Evolutionary conservation across 257 asterid genomes (phyloP).

Genomic region (Plantago elongata): DNA sequence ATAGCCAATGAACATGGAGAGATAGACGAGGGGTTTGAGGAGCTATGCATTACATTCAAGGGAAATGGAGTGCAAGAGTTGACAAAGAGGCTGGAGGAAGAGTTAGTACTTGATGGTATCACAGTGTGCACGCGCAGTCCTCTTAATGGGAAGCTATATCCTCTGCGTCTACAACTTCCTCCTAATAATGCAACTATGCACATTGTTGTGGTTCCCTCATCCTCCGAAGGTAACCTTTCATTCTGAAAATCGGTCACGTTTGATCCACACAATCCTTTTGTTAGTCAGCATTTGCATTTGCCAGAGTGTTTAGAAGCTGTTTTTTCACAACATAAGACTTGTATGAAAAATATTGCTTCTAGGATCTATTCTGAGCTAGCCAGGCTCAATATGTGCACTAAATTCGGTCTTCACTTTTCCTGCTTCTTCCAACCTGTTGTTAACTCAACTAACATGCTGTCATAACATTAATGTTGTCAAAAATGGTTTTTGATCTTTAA

Average conservation of each 20-base stretch:
- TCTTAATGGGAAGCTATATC: constrained; percentile 74
- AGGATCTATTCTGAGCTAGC: too few relatives aligned
- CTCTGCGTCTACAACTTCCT: constrained; percentile 93
- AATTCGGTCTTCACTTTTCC: too few relatives aligned
- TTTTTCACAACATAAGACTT: too few relatives aligned
- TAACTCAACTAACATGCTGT: too few relatives aligned
- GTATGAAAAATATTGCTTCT: too few relatives aligned
- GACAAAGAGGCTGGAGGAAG: constrained; percentile 52
- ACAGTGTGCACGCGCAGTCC: constrained; percentile 74
- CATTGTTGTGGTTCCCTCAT: constrained; percentile 57
- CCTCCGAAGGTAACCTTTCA: constrained; percentile 45
- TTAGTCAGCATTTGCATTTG: too few relatives aligned
- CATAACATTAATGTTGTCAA: too few relatives aligned
- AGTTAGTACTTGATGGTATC: constrained; percentile 51
- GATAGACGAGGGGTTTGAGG: constrained; percentile 61
- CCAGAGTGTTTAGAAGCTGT: too few relatives aligned
- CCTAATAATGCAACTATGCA: constrained; percentile 77
- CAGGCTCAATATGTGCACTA: too few relatives aligned
- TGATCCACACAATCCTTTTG: too few relatives aligned
- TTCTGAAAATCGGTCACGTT: not conserved
- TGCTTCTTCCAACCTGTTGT: too few relatives aligned
- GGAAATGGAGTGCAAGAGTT: constrained; percentile 60
- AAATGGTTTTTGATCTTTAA: too few relatives aligned
- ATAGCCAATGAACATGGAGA: constrained; percentile 65
- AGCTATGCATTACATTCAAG: constrained; percentile 53